These are phyloP conservation scores for Limtongia smithiae DNA, from an alignment of 805 yeast species.

Conservation along the genomic window DNA sequence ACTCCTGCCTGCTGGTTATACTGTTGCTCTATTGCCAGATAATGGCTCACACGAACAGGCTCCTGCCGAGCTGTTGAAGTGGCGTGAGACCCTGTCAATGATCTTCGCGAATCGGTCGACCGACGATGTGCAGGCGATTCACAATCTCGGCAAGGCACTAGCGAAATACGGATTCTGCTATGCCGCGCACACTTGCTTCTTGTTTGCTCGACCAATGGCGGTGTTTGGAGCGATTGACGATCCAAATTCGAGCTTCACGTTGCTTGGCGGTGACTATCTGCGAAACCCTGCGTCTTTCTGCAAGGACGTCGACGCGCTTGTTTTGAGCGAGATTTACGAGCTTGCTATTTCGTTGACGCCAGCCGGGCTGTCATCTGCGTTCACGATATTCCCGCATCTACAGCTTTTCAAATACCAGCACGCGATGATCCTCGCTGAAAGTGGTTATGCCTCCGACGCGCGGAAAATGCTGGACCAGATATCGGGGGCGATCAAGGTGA, in stretches of 20 bases:
- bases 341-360: constrained; percentile 42
- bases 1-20: constrained; percentile 20
- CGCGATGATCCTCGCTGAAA: constrained; percentile 66
- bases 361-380: constrained; percentile 29
- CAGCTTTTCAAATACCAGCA: constrained; percentile 61
- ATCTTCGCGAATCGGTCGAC: constrained; percentile 35
- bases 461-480: constrained; percentile 60
- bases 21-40: constrained; percentile 10
- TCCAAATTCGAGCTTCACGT: constrained; percentile 22
- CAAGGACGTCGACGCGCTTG: constrained; percentile 47
- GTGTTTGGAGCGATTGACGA: constrained; percentile 34
- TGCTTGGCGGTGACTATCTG: constrained; percentile 33
- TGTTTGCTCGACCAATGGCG: constrained; percentile 34
- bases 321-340: constrained; percentile 71
- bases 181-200: constrained; percentile 43
- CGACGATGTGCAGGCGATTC: constrained; percentile 34
- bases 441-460: constrained; percentile 56
- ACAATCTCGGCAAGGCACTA: constrained; percentile 40
- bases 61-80: constrained; percentile 24
- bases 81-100: constrained; percentile 37
- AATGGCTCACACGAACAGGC: constrained; percentile 4
- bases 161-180: constrained; percentile 38
- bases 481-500: constrained; percentile 40
- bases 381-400: constrained; percentile 47
- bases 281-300: constrained; percentile 42